Base-by-base conservation (phyloP, 805 yeast species). In the Hyphopichia homilentoma region DNA sequence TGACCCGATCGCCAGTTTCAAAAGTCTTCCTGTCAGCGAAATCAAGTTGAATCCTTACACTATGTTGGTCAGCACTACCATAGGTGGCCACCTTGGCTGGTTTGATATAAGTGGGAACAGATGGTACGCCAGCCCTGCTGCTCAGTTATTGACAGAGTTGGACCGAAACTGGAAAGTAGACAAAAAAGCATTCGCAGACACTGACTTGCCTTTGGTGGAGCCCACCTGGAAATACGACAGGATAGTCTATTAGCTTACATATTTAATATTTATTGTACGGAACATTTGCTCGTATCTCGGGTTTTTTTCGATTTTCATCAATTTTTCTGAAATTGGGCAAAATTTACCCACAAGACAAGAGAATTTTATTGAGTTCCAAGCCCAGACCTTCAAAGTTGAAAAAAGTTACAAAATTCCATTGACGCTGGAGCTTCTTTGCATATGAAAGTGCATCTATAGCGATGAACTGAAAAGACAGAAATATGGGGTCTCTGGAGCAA, bases 31-130 rank as follows among this genome's bases (percentile, higher is more conserved):
- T 7, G 36, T 39, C 15, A 32, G 50, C 4, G 84, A 77, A 34
- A 68, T 73, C 13, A 39, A 50, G 23, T 54, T 63, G 19, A 81
- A 81, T 39, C 87, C 88, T 11, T 78, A 72, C 47, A 57, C 79
- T 16, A 61, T 73, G 20, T 57, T 79, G 55, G 62, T 77, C 4
- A 70, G 75, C 28, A 73, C 86, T 1, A 75, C 79, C 33, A 49
- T 77, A 9, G 93, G 93, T 41, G 90, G 90, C 6, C 93, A 83
- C 51, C 66, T 81, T 48, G 83, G 73, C 2, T 67, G 71, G 72
- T 67, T 65, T 38, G 54, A 56, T 30, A 33, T 36, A 24, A 44
- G 40, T 19, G 51, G 59, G 17, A 39, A 44, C 16, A 45, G 72
- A 27, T 67, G 71, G 71, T 62, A 66, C 40, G 48, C 68, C 4